These are phyloP conservation scores for Cymbidium sinense DNA, from an alignment of 106 monocot species.

Conservation along the genomic window DNA sequence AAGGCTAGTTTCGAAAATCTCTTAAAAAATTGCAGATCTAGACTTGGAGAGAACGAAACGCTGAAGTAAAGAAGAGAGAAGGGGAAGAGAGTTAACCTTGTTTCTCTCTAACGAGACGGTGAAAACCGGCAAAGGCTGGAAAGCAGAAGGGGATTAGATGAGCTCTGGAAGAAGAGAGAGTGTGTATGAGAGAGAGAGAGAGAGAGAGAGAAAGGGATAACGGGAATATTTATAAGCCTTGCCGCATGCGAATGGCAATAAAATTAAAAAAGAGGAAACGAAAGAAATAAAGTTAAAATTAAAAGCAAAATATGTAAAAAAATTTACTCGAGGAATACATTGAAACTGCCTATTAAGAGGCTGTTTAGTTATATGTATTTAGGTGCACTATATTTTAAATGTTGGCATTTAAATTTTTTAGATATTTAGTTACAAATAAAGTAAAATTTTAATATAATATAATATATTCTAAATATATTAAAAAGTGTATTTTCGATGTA, in stretches of 20 bases:
- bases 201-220: background rate
- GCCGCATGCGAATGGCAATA: background rate
- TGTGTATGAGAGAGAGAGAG: background rate
- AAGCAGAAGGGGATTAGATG: background rate
- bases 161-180: background rate
- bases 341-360: too few species aligned
- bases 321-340: too few species aligned
- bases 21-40: background rate
- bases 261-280: background rate
- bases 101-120: background rate
- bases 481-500: too few species aligned
- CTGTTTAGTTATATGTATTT: too few species aligned
- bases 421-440: too few species aligned
- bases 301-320: too few species aligned
- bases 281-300: too few species aligned
- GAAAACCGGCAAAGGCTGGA: too few species aligned
- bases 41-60: background rate
- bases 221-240: background rate
- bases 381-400: too few species aligned
- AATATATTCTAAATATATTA: too few species aligned
- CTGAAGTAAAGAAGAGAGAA: background rate
- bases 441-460: too few species aligned
- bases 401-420: too few species aligned
- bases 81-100: background rate
- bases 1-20: background rate